A percentile compares a stretch with the other conserved stretches of the same genome.
These are phyloP conservation scores for Pseudogymnoascus sp. DNA, from an alignment of 2,329 filamentous ascomycete genomes.

Conservation along the genomic window DNA sequence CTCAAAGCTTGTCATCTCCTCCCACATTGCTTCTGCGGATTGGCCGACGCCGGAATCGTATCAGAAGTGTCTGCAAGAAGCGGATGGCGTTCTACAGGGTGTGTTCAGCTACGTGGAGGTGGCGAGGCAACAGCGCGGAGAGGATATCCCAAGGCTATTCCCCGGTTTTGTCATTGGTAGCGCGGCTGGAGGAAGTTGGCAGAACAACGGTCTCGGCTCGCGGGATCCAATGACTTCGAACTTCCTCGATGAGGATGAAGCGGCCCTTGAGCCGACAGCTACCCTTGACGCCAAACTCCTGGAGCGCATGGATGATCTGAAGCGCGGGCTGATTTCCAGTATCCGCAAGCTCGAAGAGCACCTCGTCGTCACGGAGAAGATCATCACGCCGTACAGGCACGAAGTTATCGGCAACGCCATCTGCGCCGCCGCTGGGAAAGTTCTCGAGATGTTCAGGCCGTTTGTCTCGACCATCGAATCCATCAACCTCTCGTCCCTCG, in stretches of 20 bases:
- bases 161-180: conserved; percentile 90
- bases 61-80: conserved; percentile 91
- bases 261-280: conserved; percentile 60
- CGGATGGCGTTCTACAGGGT: conserved; percentile 88
- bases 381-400: conserved; percentile 72
- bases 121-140: conserved; percentile 83
- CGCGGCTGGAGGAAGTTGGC: conserved; percentile 79
- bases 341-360: conserved; percentile 84
- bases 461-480: conserved; percentile 90
- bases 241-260: conserved; percentile 78
- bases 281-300: conserved; percentile 69
- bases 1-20: conserved; percentile 96
- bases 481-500: conserved; percentile 75
- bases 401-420: conserved; percentile 74
- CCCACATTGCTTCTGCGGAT: conserved; percentile 92
- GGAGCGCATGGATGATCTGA: conserved; percentile 77
- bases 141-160: conserved; percentile 85
- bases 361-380: conserved; percentile 68
- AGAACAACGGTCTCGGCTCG: conserved; percentile 57
- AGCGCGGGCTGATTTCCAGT: conserved; percentile 74
- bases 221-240: conserved; percentile 70
- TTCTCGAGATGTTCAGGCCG: conserved; percentile 80
- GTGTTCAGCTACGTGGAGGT: conserved; percentile 97
- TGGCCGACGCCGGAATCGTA: conserved; percentile 91
- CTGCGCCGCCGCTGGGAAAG: conserved; percentile 68